Percentiles rank a stretch among this genome's conserved stretches.
phyloP scores from a whole-genome alignment of 208 protist genomes.

The Borovskyia barvae region DNA sequence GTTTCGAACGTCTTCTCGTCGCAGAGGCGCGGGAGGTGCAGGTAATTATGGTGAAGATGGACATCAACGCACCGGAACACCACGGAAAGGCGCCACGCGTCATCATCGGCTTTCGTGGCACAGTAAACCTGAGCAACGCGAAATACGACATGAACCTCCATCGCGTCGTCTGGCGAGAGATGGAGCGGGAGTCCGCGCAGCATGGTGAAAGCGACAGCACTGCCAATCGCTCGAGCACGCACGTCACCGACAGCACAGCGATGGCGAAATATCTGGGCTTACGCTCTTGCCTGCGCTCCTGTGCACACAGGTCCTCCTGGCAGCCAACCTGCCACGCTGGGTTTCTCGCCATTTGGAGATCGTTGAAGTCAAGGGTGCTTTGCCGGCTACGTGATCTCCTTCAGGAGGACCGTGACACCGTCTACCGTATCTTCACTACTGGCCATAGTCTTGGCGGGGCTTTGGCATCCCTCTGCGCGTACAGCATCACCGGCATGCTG shows the following conservation, averaged over 20 bases:
- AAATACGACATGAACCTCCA: conserved; percentile 73
- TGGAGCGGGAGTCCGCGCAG: conserved; percentile 26
- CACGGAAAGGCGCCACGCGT: conserved; percentile 67
- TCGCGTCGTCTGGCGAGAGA: conserved; percentile 75
- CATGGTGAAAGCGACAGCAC: conserved; percentile 2
- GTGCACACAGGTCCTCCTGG: conserved; percentile 23
- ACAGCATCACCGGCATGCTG: conserved; percentile 63
- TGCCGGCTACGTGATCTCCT: conserved; percentile 41
- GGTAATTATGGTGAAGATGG: conserved; percentile 68
- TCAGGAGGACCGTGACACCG: conserved; percentile 28
- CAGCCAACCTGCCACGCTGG: conserved; percentile 78
- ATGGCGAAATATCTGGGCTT: conserved; percentile 28
- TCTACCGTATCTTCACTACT: conserved; percentile 81
- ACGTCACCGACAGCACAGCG: too few species aligned
- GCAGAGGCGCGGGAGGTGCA: conserved; percentile 66
- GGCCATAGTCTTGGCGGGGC: conserved; percentile 90
- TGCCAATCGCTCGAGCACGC: conserved; percentile 11
- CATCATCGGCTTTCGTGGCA: conserved; percentile 88
- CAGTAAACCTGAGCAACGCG: conserved; percentile 76
- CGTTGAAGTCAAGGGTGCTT: conserved; percentile 55
- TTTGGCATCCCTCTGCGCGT: conserved; percentile 86
- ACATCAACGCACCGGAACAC: conserved; percentile 36
- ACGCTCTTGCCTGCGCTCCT: conserved; percentile 22
- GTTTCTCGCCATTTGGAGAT: conserved; percentile 83
- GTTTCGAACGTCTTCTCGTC: conserved; percentile 61